Conservation (phyloP, 2,329 filamentous ascomycete genomes). For the Lomentospora prolificans region DNA sequence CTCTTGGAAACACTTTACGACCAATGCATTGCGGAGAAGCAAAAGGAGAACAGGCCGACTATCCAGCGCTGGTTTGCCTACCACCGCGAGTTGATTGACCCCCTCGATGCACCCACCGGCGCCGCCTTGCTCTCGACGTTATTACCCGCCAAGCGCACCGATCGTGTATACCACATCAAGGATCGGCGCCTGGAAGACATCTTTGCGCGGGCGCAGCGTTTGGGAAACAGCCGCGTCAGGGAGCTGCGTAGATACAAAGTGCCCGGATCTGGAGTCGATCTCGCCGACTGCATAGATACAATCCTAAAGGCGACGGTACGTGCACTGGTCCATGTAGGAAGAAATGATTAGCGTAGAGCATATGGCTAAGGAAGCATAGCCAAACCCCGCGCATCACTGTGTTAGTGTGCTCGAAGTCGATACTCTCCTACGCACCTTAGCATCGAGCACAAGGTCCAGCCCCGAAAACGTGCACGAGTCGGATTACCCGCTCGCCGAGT, state of each 20-base stretch:
- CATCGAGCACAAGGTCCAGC: conserved; percentile 61
- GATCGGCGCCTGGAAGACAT: conserved; percentile 51
- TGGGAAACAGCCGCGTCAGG: conserved; percentile 50
- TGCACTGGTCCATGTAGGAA: conserved; percentile 7
- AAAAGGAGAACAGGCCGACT: conserved; percentile 17
- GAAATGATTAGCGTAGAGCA: conserved; percentile 9
- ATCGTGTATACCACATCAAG: conserved; percentile 68
- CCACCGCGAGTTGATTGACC: conserved; percentile 49
- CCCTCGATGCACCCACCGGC: conserved; percentile 39
- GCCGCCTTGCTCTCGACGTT: conserved; percentile 64
- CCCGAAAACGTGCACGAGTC: conserved; percentile 43
- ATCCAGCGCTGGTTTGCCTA: conserved; percentile 59
- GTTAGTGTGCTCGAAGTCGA: conserved; percentile 69
- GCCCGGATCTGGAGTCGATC: conserved; percentile 49
- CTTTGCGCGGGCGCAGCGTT: conserved; percentile 55
- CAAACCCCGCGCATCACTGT: conserved; percentile 27
- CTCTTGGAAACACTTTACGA: conserved; percentile 59
- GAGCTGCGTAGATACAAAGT: conserved; percentile 55
- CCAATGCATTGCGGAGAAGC: conserved; percentile 22
- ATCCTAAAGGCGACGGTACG: conserved; percentile 52
- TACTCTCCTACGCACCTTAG: conserved; percentile 50
- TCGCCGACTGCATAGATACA: conserved; percentile 61
- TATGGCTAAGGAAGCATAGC: conserved; percentile 27
- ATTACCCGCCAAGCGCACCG: conserved; percentile 64
- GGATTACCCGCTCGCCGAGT: conserved; percentile 11